Evolutionary conservation across 2,329 filamentous ascomycete genomes (phyloP), one percentile per base, ranked within the genome.

Genomic region (Periconia macrospinosa): DNA sequence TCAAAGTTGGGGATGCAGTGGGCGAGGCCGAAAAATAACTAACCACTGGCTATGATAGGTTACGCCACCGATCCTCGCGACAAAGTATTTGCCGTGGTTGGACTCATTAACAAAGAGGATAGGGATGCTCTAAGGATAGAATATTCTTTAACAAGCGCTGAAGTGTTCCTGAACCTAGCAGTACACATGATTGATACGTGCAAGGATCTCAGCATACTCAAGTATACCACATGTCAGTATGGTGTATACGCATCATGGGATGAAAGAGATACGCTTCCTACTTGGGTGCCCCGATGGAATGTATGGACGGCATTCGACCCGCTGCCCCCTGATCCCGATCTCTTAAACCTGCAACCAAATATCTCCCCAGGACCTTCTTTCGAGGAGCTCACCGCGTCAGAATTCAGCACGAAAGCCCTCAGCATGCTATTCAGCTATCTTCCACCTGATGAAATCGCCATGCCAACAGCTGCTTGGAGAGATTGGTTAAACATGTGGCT

Each of bases 1-100:
- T n/a, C n/a, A n/a, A n/a, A n/a, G 23, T 27, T 27, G 3, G 5
- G 23, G 23, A 27, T 27, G 3, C 23, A 27, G 23, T n/a, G 23
- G 23, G 23, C 8, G 23, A 27, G 6, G 5, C 17, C 9, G 19
- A 11, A 42, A 42, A 20, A n/a, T n/a, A 20, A 27, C 18, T 44
- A 19, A 27, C 23, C 13, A 15, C 8, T 27, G 18, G 10, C 19
- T 23, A 44, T 19, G 6, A 20, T 14, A 44, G 42, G 42, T 30
- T 52, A 54, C 7, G 50, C 51, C 9, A 51, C 35, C 1, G 57
- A 61, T 41, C 46, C 53, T 2, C 30, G 57, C 40, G 59, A 62
- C 42, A 60, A 62, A 30, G 49, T 62, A 1, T 62, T 45, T 41
- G 59, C 55, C 1, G 45, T 62, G 7, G 51, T 59, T 19, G 51